Base-by-base conservation (phyloP, 345 rosid species). In the Combretum micranthum region DNA sequence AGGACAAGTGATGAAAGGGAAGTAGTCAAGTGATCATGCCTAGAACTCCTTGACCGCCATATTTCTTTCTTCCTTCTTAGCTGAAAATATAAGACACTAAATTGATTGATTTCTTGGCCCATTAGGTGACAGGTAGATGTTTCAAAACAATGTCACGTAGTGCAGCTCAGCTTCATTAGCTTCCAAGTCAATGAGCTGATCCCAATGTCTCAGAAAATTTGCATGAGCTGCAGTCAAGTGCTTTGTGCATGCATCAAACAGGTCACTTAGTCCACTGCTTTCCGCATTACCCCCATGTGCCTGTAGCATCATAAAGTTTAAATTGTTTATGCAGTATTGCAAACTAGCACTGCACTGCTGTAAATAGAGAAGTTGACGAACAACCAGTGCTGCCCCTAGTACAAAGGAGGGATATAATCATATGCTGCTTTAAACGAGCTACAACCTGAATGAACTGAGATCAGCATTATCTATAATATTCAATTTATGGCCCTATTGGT, bases 111-210 rank as follows among this genome's bases (percentile, higher is more conserved):
- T 19, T 39, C 15, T 55, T 43, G 48, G 26, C 39, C 22, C 37
- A 14, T 55, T 43, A 22, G 26, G 21, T 53, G 25, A 25, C 18
- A 25, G 37, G 21, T 42, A 64, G 22, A 50, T 37, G 56, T 21
- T 42, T 11, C 17, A 18, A 39, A 20, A 25, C 53, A 32, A 10
- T n/a, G n/a, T 23, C 20, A 13, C 44, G 43, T 18, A 47, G 44
- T 57, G 70, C 63, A 87, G 97, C 91, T 83, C 83, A 70, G 78
- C 79, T 72, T 83, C 97, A 73, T 80, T 83, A 72, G 90, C 94
- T 79, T 93, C 99, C 74, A 93, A 77, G 69, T 89, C 96, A 52
- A 89, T 82, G 70, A 89, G 71, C 59, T 78, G 68, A 76, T 80
- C 83, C 99, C 99, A 93, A 59, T 72, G 85, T 65, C 70, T 73